phyloP scores from a whole-genome alignment of 148 eudicot species.

The Heliosperma pusillum region DNA sequence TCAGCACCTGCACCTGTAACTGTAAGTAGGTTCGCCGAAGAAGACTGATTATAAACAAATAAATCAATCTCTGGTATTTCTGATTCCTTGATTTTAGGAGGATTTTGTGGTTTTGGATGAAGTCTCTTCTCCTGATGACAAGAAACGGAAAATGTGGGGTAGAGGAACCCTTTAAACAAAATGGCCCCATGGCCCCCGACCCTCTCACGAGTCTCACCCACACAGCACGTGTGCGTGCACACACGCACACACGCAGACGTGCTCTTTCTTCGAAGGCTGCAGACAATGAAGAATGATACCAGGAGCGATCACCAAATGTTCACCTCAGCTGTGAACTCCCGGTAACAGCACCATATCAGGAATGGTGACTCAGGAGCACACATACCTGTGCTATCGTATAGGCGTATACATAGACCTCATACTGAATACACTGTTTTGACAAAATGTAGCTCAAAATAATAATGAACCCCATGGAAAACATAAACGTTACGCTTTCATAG shows the following conservation, averaged over 20 bases:
- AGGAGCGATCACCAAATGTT: neutral
- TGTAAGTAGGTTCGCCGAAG: slow-evolving; percentile 44
- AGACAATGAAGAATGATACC: neutral
- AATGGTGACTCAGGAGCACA: too few species aligned
- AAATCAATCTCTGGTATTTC: neutral
- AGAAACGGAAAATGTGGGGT: neutral
- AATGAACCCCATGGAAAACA: neutral
- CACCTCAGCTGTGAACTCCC: neutral
- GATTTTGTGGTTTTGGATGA: neutral
- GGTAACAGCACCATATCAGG: neutral
- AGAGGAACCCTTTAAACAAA: too few species aligned
- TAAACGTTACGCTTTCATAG: neutral
- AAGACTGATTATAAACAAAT: slow-evolving; percentile 35
- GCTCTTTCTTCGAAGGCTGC: neutral
- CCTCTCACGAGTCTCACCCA: too few species aligned
- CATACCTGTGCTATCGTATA: too few species aligned
- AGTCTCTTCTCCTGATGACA: neutral
- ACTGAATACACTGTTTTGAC: neutral
- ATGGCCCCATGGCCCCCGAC: too few species aligned
- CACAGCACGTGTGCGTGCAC: too few species aligned
- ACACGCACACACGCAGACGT: too few species aligned
- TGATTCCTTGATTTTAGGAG: slow-evolving; percentile 2
- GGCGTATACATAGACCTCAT: too few species aligned
- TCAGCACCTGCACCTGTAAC: slow-evolving; percentile 43
- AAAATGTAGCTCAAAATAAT: neutral